These are phyloP conservation scores for Fragaria ananassa DNA, from an alignment of 306 rosid genomes.

Conservation along the genomic window DNA sequence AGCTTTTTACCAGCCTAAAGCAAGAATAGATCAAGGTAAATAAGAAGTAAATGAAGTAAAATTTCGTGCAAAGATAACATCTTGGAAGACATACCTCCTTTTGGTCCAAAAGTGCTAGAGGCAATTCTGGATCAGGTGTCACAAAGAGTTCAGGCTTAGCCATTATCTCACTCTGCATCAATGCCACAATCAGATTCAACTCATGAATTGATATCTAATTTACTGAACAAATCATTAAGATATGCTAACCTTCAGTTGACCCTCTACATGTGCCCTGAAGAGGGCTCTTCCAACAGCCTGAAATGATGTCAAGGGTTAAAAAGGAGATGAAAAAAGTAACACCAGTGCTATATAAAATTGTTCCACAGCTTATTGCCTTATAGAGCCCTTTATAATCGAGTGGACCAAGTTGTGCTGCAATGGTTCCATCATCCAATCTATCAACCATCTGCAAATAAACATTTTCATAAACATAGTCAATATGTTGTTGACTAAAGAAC, in stretches of 20 bases:
- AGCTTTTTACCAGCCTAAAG: conserved; percentile 92
- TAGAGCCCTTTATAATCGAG: conserved; percentile 91
- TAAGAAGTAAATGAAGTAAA: conserved; percentile 23
- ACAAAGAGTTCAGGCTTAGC: conserved; percentile 95
- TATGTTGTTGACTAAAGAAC: neutral
- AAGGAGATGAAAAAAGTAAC: conserved; percentile 22
- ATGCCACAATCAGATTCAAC: conserved; percentile 28
- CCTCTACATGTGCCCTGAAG: conserved; percentile 97
- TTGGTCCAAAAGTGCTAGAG: conserved; percentile 91
- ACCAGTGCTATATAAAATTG: conserved; percentile 6
- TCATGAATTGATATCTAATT: conserved; percentile 16
- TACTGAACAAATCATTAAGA: conserved; percentile 2
- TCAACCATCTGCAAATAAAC: conserved; percentile 84
- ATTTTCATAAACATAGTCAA: conserved; percentile 26
- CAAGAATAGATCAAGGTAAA: conserved; percentile 27
- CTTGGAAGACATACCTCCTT: conserved; percentile 59
- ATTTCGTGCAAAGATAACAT: conserved; percentile 14
- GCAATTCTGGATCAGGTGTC: conserved; percentile 89
- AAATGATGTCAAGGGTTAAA: conserved; percentile 41
- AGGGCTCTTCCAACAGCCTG: conserved; percentile 98
- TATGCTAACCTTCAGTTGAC: conserved; percentile 80
- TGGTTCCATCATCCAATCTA: conserved; percentile 80
- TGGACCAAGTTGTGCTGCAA: conserved; percentile 65
- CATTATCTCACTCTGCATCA: conserved; percentile 90
- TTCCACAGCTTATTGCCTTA: conserved; percentile 49